Evolutionary conservation across 805 yeast species (phyloP), one percentile per base, ranked within the genome.

Genomic region (Aciculoconidium aculeatum): DNA sequence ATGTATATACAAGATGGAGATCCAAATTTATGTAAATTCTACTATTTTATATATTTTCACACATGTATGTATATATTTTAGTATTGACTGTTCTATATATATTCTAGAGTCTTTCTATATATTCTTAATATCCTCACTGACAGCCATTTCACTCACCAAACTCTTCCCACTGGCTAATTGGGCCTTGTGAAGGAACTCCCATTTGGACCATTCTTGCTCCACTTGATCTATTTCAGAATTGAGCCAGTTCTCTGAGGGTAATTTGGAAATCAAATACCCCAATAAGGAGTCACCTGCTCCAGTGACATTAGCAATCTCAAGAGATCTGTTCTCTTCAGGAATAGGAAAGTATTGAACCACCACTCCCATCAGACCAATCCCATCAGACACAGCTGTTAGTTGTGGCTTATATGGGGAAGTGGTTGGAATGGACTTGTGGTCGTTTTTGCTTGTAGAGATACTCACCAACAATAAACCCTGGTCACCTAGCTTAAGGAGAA

Each of bases 281-380:
- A 76, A 67, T 23, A 86, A 62, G 0, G 92, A 68, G 52, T 86
- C 95, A 7, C 95, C 96, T 1, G 94, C 94, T 2, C 95, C 96
- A 7, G 90, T 84, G 17, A 82, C 94, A 41, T 78, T 83, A 16
- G 54, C 55, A 8, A 80, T 65, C 0, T 51, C 46, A 3, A 60
- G 47, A 13, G 44, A 30, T 13, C 40, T 32, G 23, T 53, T 55
- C 35, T 53, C 56, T 15, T 25, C 11, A 0, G 70, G 62, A 3
- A 69, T 55, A 1, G 72, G 67, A 49, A 68, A 80, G 47, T 81
- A 79, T 42, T 82, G 83, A 12, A 84, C 58, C 6, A 75, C 58
- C 4, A 80, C 64, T 4, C 86, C 86, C 28, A 67, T 34, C 10
- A 42, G 30, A 15, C 41, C 45, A 9, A 15, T 19, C 5, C 30